phyloP scores from a whole-genome alignment of 176 grass and related monocot genomes.

The Lolium rigidum region DNA sequence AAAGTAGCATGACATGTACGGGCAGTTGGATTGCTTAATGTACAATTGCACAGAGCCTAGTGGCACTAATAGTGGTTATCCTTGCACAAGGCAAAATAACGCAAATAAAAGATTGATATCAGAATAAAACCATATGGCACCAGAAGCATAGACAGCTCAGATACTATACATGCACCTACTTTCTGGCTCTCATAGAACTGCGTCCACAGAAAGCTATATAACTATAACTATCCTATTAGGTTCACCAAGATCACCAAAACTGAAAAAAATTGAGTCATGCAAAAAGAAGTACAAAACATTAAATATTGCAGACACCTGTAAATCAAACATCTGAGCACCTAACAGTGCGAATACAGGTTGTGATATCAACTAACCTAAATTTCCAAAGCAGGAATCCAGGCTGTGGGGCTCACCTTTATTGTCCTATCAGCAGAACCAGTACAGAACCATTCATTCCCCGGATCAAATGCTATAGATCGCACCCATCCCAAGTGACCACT shows the following conservation, averaged over 20 bases:
- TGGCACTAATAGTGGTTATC: not conserved
- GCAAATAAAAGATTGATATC: not conserved
- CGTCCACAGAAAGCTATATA: not conserved
- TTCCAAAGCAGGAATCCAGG: not conserved
- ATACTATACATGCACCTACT: not conserved
- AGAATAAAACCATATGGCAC: not conserved
- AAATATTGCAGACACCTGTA: not conserved
- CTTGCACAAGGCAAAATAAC: not conserved
- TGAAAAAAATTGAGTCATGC: conserved; percentile 8
- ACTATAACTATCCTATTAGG: not conserved
- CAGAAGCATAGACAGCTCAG: not conserved
- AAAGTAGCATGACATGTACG: not conserved
- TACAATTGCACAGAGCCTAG: not conserved
- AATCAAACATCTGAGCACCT: not conserved
- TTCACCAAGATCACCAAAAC: conserved; percentile 2
- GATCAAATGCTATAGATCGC: conserved; percentile 90
- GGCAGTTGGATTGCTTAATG: not conserved
- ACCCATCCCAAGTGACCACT: conserved; percentile 99
- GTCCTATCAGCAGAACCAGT: conserved; percentile 90
- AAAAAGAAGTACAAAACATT: not conserved
- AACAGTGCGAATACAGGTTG: not conserved
- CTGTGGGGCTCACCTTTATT: conserved; percentile 68
- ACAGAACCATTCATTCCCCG: conserved; percentile 91
- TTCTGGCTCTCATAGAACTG: not conserved
- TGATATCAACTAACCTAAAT: not conserved